Base-by-base conservation (phyloP, 139 green algal species). In the Mesostigma viride region DNA sequence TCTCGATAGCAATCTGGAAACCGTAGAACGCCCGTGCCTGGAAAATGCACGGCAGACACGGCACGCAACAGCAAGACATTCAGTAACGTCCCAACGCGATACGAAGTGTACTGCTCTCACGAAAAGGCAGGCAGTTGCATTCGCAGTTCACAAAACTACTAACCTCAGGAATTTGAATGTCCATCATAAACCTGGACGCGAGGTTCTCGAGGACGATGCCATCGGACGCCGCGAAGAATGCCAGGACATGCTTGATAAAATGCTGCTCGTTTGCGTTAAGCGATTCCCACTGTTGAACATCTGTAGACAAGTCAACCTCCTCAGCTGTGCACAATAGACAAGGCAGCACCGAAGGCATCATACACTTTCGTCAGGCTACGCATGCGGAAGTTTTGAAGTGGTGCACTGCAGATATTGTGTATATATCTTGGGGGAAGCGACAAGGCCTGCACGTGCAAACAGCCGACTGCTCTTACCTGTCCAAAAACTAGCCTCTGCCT, bases 1-100 rank as follows among this genome's bases (percentile, higher is more conserved):
- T 98, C 80, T 99, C 94, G 65, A 99, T 98, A 45, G 91, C 90
- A 27, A 97, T 95, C 74, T 99, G 94, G 83, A 98, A 99, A 44
- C 91, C 91, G 64, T 99, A 99, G 69, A 98, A 98, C 0, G 91
- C 88, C 1, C 94, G 82, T 3, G 94, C 94, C 89, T 76, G 69
- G 28, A 68, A 30, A 35, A n/a, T n/a, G n/a, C n/a, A n/a, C n/a
- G 94, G 82, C 46, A n/a, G n/a, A n/a, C n/a, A n/a, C n/a, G n/a
- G n/a, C 40, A n/a, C 8, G n/a, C n/a, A n/a, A n/a, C n/a, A n/a
- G n/a, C n/a, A 8, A 48, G 40, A 14, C 8, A 14, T 48, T 8
- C 40, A 48, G 14, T 8, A 8, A 48, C 40, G 40, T 14, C 40
- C 8, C 8, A 14, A n/a, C n/a, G n/a, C n/a, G n/a, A n/a, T n/a